Evolutionary conservation across 768 basidiomycete genomes (phyloP).

Genomic region (Lentinus tigrinus): DNA sequence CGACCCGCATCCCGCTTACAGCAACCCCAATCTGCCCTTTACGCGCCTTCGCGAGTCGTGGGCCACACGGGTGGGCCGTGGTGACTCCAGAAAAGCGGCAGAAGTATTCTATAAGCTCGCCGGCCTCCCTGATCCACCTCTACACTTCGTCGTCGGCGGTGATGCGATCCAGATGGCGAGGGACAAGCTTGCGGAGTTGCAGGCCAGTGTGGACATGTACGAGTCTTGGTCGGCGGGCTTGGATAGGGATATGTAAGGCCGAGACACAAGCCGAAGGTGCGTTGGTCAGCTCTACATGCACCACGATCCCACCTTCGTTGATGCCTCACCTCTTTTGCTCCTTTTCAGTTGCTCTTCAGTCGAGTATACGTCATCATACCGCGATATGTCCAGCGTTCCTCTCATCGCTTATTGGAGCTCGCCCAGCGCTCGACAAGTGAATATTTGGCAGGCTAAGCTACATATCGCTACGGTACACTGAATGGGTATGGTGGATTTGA

Average conservation of each 20-base stretch:
- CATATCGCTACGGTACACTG: too few relatives aligned
- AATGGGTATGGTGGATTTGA: too few relatives aligned
- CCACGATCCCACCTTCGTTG: too few relatives aligned
- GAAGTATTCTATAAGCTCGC: slow-evolving; percentile 18
- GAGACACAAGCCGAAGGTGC: too few relatives aligned
- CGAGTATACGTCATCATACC: too few relatives aligned
- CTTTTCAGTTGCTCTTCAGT: too few relatives aligned
- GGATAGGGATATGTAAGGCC: background rate
- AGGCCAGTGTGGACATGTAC: background rate
- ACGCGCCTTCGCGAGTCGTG: background rate
- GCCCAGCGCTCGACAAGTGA: too few relatives aligned
- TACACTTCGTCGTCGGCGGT: slow-evolving; percentile 5
- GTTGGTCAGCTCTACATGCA: too few relatives aligned
- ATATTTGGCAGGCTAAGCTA: too few relatives aligned
- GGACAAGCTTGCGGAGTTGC: background rate
- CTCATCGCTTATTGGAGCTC: too few relatives aligned
- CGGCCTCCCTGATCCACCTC: slow-evolving; percentile 16
- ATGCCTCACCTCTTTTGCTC: too few relatives aligned
- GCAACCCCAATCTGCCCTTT: background rate
- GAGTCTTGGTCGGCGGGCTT: slow-evolving; percentile 8
- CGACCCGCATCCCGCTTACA: slow-evolving; percentile 2
- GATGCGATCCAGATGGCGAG: background rate
- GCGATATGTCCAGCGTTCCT: too few relatives aligned
- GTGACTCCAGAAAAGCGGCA: slow-evolving; percentile 13
- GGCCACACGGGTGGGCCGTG: background rate